Base-by-base conservation (phyloP, 2,329 filamentous ascomycete genomes). In the Capronia coronata region DNA sequence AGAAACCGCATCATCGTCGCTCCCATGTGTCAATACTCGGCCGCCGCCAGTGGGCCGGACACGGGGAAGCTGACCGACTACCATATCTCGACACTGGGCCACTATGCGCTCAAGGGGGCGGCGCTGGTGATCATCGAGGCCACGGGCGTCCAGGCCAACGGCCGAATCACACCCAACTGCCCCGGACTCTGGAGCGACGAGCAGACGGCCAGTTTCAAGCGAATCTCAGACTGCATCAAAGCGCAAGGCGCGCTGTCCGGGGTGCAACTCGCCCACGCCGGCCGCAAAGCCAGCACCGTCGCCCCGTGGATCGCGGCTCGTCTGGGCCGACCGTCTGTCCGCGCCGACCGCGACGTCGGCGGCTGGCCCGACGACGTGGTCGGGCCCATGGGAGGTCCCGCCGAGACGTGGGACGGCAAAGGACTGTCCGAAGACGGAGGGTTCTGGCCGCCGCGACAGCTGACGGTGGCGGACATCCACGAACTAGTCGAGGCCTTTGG, bases 221-320 rank as follows among this genome's bases (percentile, higher is more conserved):
- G 78, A 51, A 77, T 91, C 39, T 79, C 83, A 29, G 86, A 94
- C 54, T 94, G 89, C 55, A 79, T 84, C 2, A 88, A 94, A 71
- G 80, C 78, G 21, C 89, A 94, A 67, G 77, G 76, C 63, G 82
- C 88, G 62, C 80, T 85, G 56, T 80, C 87, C 45, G 87, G 79
- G 44, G 83, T 94, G 54, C 89, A 95, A 71, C 75, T 94, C 3
- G 86, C 73, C 1, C 89, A 95, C 62, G 88, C 87, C 0, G 89
- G 89, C 5, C 67, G 78, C 23, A 82, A 82, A 60, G 77, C 78
- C 3, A 74, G 70, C 55, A 79, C 76, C 2, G 72, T 80, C 2
- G 75, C 78, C 0, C 78, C 78, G 0, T 73, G 69, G 68, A 48
- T 71, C 5, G 62, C 63, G 0, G 52, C 49, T 22, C 57, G 54